Evolutionary conservation across 2,329 filamentous ascomycete genomes (phyloP).

Genomic region (Metarhizium humberi): DNA sequence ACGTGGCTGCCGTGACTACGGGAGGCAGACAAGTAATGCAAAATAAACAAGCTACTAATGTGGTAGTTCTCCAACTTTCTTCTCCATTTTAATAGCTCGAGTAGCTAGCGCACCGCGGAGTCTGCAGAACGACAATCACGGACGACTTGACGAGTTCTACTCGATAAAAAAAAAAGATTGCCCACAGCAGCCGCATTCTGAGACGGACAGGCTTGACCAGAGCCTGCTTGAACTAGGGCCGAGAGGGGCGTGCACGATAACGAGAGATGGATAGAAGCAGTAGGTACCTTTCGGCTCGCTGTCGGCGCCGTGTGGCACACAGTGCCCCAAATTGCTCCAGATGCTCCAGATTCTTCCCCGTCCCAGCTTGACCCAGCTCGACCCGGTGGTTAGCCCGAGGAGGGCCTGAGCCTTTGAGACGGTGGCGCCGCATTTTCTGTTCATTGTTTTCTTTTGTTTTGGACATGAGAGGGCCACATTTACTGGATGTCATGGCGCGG

Average conservation of each 20-base stretch:
- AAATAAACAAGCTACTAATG: background rate
- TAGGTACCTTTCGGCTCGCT: conserved; percentile 3
- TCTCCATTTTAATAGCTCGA: background rate
- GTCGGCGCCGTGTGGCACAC: conserved; percentile 7
- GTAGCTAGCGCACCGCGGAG: background rate
- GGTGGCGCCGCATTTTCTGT: too few relatives aligned
- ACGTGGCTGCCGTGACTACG: background rate
- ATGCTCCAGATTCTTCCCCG: too few relatives aligned
- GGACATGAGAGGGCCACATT: too few relatives aligned
- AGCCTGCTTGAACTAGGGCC: background rate
- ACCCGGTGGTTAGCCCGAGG: too few relatives aligned
- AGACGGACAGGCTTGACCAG: conserved; percentile 2
- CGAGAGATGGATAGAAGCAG: background rate
- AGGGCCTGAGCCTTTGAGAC: too few relatives aligned
- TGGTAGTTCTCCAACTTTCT: background rate
- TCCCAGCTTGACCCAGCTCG: too few relatives aligned
- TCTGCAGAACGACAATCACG: background rate
- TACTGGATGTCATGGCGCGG: too few relatives aligned
- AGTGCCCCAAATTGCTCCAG: conserved; percentile 2
- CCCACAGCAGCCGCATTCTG: background rate
- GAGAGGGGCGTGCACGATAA: background rate
- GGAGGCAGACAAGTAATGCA: background rate
- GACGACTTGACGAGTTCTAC: too few relatives aligned
- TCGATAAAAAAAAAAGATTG: too few relatives aligned
- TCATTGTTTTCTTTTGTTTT: too few relatives aligned